Evolutionary conservation across 208 protist genomes (phyloP), one percentile per base, ranked within the genome.

Genomic region (Trypanosoma caninum): DNA sequence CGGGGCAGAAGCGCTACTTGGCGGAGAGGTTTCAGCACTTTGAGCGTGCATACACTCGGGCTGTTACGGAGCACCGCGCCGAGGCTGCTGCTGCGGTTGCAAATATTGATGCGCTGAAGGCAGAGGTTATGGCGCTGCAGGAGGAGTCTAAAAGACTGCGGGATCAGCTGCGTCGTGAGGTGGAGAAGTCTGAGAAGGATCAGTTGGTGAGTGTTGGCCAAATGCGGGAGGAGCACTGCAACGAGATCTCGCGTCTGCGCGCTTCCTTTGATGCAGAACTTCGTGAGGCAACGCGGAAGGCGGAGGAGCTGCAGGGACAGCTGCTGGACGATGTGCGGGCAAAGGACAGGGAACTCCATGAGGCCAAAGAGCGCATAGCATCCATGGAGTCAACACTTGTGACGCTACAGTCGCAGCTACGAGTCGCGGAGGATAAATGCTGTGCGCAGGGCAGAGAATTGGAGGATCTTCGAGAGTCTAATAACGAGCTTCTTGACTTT

Each of bases 21-120:
- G 89, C 89, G 0, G 82, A 92, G 57, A 80, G 77, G 1, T 95
- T 89, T 54, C 78, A 80, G n/a, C 72, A 81, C 59, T 95, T 81
- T 69, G 73, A 89, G 59, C 54, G 66, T 2, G 41, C 67, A 2
- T 88, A 72, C 40, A 22, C 34, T 18, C 28, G 44, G 27, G 46
- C 13, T 8, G 31, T 46, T 2, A 56, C 37, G 40, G 72, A 84
- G 31, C 59, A 59, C 10, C 57, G 59, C 16, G 53, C 54, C 23
- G 58, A 76, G 18, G 25, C 53, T 0, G 70, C 61, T 22, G 57
- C 48, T 16, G 59, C 71, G 6, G 30, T 59, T 8, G 22, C 47
- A 0, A 58, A 64, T 25, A 65, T 76, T 2, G 69, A 66, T 1
- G 68, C 81, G 3, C 55, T 89, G 13, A 75, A 74, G 14, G 52